Base-by-base conservation (phyloP, 139 green algal species). In the Volvox africanus region DNA sequence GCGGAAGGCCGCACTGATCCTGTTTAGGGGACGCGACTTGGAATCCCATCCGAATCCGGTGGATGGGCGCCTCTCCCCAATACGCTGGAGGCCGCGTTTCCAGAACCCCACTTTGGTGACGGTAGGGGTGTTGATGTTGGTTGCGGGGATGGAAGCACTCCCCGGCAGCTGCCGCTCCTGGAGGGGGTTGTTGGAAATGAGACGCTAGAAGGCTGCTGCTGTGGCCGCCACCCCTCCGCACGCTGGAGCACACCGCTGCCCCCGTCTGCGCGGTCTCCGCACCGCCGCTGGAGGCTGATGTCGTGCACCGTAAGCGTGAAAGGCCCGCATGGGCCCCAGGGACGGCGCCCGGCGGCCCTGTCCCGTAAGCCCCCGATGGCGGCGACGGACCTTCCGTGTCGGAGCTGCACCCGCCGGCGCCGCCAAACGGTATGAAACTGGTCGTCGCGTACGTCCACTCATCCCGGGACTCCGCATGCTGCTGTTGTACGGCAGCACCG, bases 361-460 rank as follows among this genome's bases (percentile, higher is more conserved):
- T 32, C 71, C 9, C 44, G 9, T 5, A 55, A 55, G 44, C 44
- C 14, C 26, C 28, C 50, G 80, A n/a, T 0, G 81, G 81, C 32
- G 81, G 81, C 30, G 81, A 87, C 2, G 81, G 61, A 32, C 81
- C 81, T 18, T 87, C 81, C n/a, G 81, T 87, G 81, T 87, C 81
- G 30, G 61, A 77, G 30, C 61, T 76, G 81, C 61, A 76, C 16
- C 81, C 81, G 1, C 81, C 81, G 17, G 81, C 81, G 30, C 81
- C 81, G 50, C 81, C 81, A 30, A 87, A 87, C 19, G 81, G 81
- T 2, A 87, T 87, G 81, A 87, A 87, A 61, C 61, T n/a, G 26
- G 5, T 22, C 19, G 36, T 21, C 22, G 16, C 36, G 78, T 33
- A 84, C 2, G 28, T 24, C 78, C 36, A 62, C 18, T 67, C 78